These are phyloP conservation scores for Elsinoe batatas DNA, from an alignment of 2,329 filamentous ascomycete species.

Conservation along the genomic window DNA sequence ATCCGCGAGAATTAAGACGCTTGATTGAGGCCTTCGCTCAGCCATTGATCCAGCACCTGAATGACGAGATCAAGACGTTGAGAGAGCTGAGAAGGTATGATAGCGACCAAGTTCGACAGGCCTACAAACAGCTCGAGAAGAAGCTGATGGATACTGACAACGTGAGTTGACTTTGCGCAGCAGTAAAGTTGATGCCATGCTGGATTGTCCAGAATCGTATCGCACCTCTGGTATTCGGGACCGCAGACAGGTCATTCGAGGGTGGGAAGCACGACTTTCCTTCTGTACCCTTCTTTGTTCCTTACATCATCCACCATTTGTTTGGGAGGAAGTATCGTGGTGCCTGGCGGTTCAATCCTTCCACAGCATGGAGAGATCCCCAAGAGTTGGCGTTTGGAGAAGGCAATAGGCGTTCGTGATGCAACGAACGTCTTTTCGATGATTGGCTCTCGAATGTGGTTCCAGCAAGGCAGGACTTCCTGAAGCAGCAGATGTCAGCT, in stretches of 20 bases:
- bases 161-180: conserved; percentile 16
- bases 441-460: too few relatives aligned
- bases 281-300: conserved; percentile 28
- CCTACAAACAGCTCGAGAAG: conserved; percentile 23
- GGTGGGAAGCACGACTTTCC: conserved; percentile 27
- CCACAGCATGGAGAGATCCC: conserved; percentile 25
- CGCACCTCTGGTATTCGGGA: conserved; percentile 28
- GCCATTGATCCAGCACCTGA: conserved; percentile 20
- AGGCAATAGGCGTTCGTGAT: not conserved
- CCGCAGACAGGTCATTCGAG: conserved; percentile 27
- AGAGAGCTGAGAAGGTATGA: conserved; percentile 18
- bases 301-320: conserved; percentile 27
- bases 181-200: conserved; percentile 11
- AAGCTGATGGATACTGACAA: conserved; percentile 25
- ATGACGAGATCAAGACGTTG: conserved; percentile 22
- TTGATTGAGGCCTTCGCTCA: conserved; percentile 22
- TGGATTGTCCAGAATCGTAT: conserved; percentile 23
- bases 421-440: too few relatives aligned
- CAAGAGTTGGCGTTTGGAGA: conserved; percentile 20
- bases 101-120: conserved; percentile 19
- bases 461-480: too few relatives aligned
- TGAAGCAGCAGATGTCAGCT: too few relatives aligned
- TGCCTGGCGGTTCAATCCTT: conserved; percentile 30
- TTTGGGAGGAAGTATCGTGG: conserved; percentile 25
- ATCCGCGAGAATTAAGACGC: conserved; percentile 19